Evolutionary conservation across 495 filamentous ascomycete genomes (phyloP), one percentile per base, ranked within the genome.

Genomic region (Wilcoxina mikolae): DNA sequence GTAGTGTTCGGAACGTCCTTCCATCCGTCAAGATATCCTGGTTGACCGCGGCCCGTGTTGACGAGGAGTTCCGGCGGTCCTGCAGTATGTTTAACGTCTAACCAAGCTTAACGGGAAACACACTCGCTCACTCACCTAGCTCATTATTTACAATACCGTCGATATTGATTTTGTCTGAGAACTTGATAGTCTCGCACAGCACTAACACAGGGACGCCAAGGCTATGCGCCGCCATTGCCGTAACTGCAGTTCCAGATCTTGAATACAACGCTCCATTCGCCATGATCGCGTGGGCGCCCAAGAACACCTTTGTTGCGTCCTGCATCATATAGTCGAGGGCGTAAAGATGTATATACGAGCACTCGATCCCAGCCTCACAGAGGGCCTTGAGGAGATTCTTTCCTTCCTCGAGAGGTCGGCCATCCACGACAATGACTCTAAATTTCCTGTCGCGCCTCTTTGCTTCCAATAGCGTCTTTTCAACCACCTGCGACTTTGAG

Each of bases 141-240:
- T 98, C 91, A 68, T 98, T 96, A 50, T 82, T 80, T 22, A 91
- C 87, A 58, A 98, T 88, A 29, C 84, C 84, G 68, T 95, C 91
- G 0, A 93, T 77, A 7, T 86, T 83, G 3, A 94, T 86, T 51
- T 82, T 79, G 60, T 95, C 91, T 22, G 85, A 89, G 69, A 95
- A 94, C 68, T 96, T 98, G 71, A 98, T 79, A 2, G 83, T 88
- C 73, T 98, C 90, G 67, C 88, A 95, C 55, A 85, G 85, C 3
- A 93, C 87, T 28, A 90, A 81, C 35, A 98, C 89, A 2, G 88
- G 85, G 29, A 87, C 77, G 45, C 78, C 77, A 15, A 72, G 69
- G 45, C 82, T 79, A 56, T 82, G 80, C 22, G 89, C 91, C 24
- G 79, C 81, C 75, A 91, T 84, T n/a, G 91, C 89, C 3, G 95